Conservation (phyloP, 176 grass and related monocot genomes). For the Triticum turgidum region DNA sequence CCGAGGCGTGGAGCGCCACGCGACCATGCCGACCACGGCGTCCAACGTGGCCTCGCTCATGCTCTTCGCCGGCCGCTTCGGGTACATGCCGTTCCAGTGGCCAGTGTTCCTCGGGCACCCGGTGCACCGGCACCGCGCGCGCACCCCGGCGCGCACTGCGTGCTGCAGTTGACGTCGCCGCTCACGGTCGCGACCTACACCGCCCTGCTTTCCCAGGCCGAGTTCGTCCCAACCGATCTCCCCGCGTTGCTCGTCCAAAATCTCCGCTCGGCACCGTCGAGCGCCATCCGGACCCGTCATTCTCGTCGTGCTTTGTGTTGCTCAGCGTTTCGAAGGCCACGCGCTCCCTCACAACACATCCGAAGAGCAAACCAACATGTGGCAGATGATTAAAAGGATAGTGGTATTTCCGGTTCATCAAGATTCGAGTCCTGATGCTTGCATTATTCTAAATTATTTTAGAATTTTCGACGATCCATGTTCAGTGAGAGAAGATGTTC, state of each 20-base stretch:
- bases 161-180: conserved; percentile 43
- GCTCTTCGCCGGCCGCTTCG: conserved; percentile 60
- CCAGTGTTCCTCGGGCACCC: conserved; percentile 61
- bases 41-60: conserved; percentile 62
- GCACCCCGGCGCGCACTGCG: conserved; percentile 28
- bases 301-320: conserved; percentile 44
- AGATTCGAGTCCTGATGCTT: too few relatives aligned
- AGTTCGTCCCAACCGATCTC: conserved; percentile 71
- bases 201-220: conserved; percentile 37
- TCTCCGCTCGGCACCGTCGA: conserved; percentile 58
- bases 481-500: too few relatives aligned
- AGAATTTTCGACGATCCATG: too few relatives aligned
- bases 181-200: conserved; percentile 42
- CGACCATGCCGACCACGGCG: conserved; percentile 60
- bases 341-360: conserved; percentile 15
- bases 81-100: conserved; percentile 55
- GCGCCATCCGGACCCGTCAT: neutral
- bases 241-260: conserved; percentile 52
- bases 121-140: conserved; percentile 46
- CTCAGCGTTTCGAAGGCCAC: conserved; percentile 69
- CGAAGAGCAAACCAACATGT: too few relatives aligned
- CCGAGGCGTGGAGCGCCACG: conserved; percentile 60
- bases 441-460: too few relatives aligned
- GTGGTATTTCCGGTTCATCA: too few relatives aligned
- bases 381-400: too few relatives aligned